Percentiles rank a stretch among this genome's conserved stretches.
These are phyloP conservation scores for Perilla frutescens DNA, from an alignment of 257 asterid species.

Conservation along the genomic window DNA sequence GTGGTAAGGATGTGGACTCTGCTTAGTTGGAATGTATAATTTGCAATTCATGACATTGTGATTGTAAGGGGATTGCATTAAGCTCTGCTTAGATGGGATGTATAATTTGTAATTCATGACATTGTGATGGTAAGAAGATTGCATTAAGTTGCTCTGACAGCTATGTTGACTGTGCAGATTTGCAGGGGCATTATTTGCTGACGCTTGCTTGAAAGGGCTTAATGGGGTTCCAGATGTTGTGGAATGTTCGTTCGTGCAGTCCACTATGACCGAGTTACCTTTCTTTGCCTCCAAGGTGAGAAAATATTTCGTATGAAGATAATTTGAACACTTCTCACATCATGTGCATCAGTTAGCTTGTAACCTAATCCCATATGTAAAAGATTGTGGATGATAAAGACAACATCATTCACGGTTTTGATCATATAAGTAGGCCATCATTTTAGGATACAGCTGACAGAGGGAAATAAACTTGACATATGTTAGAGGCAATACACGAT, in stretches of 20 bases:
- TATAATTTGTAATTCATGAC: conserved; percentile 4
- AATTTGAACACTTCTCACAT: background rate
- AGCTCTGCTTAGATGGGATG: background rate
- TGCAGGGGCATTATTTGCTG: conserved; percentile 71
- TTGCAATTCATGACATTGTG: background rate
- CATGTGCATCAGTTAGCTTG: background rate
- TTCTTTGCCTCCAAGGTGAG: conserved; percentile 80
- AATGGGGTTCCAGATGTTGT: conserved; percentile 87
- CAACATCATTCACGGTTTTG: background rate
- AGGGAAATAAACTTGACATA: too few relatives aligned
- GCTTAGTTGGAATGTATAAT: background rate
- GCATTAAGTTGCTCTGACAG: background rate
- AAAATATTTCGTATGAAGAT: background rate
- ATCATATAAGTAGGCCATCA: too few relatives aligned
- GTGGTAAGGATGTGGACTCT: background rate
- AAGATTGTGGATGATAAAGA: background rate
- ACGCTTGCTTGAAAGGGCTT: conserved; percentile 90
- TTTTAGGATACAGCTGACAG: background rate
- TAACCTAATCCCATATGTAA: background rate
- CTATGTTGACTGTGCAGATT: conserved; percentile 15
- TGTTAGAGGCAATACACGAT: background rate
- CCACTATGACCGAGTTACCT: conserved; percentile 71
- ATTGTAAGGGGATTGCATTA: background rate
- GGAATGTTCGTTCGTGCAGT: conserved; percentile 77
- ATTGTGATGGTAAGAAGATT: background rate